phyloP scores from a whole-genome alignment of 768 basidiomycete species.

The Arthromyces matolae region DNA sequence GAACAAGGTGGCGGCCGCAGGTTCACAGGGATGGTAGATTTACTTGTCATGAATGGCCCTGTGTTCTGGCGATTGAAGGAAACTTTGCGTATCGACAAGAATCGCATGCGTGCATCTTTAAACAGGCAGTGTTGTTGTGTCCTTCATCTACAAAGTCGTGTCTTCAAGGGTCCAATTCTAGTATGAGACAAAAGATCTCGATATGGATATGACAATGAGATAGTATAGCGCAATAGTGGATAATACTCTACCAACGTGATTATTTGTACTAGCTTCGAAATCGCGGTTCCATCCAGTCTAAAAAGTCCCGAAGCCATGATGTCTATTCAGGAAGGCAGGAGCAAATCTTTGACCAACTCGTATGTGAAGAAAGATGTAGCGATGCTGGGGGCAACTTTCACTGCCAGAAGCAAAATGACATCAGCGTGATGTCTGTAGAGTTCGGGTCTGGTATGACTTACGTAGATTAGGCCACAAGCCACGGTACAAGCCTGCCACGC shows the following conservation, averaged over 20 bases:
- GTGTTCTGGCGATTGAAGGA: too few relatives aligned
- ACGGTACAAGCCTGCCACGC: conserved; percentile 72
- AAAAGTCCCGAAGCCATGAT: conserved; percentile 5
- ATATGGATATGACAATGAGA: too few relatives aligned
- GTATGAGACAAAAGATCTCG: too few relatives aligned
- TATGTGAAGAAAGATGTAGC: conserved; percentile 85
- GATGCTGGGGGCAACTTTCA: conserved; percentile 89
- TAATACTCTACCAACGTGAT: conserved; percentile 4
- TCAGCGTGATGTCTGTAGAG: conserved; percentile 5
- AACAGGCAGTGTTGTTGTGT: too few relatives aligned
- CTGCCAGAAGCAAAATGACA: conserved; percentile 34
- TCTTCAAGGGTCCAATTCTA: too few relatives aligned
- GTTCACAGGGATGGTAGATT: too few relatives aligned
- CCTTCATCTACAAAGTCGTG: too few relatives aligned
- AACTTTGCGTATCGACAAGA: too few relatives aligned
- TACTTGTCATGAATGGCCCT: too few relatives aligned
- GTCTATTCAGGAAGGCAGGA: conserved; percentile 26
- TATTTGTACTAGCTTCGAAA: neutral
- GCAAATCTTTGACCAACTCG: conserved; percentile 51
- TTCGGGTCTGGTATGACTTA: conserved; percentile 37
- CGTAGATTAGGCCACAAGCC: conserved; percentile 88
- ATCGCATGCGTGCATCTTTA: too few relatives aligned
- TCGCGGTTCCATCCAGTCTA: conserved; percentile 17
- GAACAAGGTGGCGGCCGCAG: too few relatives aligned
- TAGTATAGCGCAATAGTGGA: conserved; percentile 3